phyloP scores from a whole-genome alignment of 2,329 filamentous ascomycete species.

The Cercospora sp. region DNA sequence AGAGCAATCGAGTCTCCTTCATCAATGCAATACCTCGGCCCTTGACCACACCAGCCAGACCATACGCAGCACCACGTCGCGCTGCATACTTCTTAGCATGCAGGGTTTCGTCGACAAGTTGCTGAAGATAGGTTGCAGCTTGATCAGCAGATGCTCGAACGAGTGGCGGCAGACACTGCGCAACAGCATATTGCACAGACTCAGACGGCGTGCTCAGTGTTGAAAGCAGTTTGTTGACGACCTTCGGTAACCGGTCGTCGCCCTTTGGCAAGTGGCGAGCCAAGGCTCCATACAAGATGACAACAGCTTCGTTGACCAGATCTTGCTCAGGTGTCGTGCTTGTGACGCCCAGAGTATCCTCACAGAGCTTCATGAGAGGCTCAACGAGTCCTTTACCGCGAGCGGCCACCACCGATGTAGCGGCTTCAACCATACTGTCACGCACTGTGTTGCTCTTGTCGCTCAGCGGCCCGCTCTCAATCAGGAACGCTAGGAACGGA shows the following conservation, averaged over 20 bases:
- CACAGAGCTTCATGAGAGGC: slow-evolving; percentile 87
- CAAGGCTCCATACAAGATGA: slow-evolving; percentile 94
- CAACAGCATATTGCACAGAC: slow-evolving; percentile 93
- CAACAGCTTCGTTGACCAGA: slow-evolving; percentile 92
- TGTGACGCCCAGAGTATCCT: slow-evolving; percentile 81
- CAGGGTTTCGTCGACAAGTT: slow-evolving; percentile 79
- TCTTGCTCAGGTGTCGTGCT: slow-evolving; percentile 80
- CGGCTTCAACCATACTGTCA: slow-evolving; percentile 88
- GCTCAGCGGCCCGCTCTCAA: slow-evolving; percentile 81
- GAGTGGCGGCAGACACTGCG: slow-evolving; percentile 90
- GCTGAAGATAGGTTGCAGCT: slow-evolving; percentile 74
- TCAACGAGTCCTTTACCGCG: slow-evolving; percentile 84
- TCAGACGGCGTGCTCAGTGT: slow-evolving; percentile 94
- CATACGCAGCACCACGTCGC: slow-evolving; percentile 91
- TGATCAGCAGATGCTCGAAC: slow-evolving; percentile 78
- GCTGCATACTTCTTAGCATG: slow-evolving; percentile 88
- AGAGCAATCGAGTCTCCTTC: slow-evolving; percentile 82
- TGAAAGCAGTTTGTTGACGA: slow-evolving; percentile 80
- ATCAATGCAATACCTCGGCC: slow-evolving; percentile 83
- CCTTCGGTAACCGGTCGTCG: slow-evolving; percentile 83
- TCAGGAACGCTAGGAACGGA: slow-evolving; percentile 79
- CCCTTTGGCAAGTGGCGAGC: slow-evolving; percentile 81
- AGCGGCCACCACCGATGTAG: slow-evolving; percentile 74
- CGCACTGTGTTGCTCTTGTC: slow-evolving; percentile 77
- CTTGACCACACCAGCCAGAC: slow-evolving; percentile 82